These are phyloP conservation scores for Fusarium sp. DNA, from an alignment of 2,329 filamentous ascomycete genomes.

Conservation along the genomic window DNA sequence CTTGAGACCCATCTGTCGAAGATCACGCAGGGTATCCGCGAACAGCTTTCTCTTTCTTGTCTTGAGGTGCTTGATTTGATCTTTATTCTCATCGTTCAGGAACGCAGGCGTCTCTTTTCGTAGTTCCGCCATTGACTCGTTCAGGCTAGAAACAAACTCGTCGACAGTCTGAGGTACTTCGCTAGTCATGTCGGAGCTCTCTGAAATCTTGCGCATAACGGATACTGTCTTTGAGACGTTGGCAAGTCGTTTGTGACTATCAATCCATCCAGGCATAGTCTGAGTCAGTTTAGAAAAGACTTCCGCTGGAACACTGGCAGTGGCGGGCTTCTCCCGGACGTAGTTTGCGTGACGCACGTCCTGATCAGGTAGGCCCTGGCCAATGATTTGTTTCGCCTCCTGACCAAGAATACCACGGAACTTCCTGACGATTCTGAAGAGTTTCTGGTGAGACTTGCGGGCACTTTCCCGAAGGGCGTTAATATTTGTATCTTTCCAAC, in stretches of 20 bases:
- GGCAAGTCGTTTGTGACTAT: slow-evolving; percentile 74
- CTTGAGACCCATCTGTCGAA: slow-evolving; percentile 90
- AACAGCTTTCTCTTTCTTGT: slow-evolving; percentile 90
- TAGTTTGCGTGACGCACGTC: slow-evolving; percentile 38
- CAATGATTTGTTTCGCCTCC: slow-evolving; percentile 76
- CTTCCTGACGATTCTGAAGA: slow-evolving; percentile 92
- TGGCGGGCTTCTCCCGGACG: slow-evolving; percentile 2
- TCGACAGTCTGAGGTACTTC: slow-evolving; percentile 72
- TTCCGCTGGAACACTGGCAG: slow-evolving; percentile 22
- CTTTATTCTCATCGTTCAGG: slow-evolving; percentile 90
- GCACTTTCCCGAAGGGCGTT: slow-evolving; percentile 89
- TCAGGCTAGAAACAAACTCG: slow-evolving; percentile 76
- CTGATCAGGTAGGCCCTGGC: slow-evolving; percentile 70
- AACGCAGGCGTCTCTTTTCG: slow-evolving; percentile 84
- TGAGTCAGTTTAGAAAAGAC: slow-evolving; percentile 42
- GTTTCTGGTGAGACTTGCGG: slow-evolving; percentile 87
- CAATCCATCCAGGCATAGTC: slow-evolving; percentile 55
- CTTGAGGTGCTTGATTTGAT: slow-evolving; percentile 88
- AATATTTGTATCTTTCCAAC: slow-evolving; percentile 99
- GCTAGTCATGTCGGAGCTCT: slow-evolving; percentile 64
- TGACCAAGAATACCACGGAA: slow-evolving; percentile 85
- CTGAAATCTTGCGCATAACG: slow-evolving; percentile 78
- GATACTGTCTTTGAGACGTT: slow-evolving; percentile 77
- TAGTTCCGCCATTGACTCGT: slow-evolving; percentile 77
- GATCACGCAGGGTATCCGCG: slow-evolving; percentile 84